Evolutionary conservation across 768 basidiomycete species (phyloP).

Genomic region (Trametes gibbosa): DNA sequence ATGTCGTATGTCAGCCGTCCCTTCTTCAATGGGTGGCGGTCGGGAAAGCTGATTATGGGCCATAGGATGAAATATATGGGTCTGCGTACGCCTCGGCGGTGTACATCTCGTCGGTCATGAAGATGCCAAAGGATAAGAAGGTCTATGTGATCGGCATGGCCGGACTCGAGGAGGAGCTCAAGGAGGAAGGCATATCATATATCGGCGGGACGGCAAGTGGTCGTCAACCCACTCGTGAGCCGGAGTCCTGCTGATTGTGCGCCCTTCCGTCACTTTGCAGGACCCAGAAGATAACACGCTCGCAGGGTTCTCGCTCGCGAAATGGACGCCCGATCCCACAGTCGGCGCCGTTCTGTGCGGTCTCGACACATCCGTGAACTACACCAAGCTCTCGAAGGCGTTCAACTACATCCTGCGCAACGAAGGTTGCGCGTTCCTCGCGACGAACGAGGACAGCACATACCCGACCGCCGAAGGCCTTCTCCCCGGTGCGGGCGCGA

Average conservation of each 20-base stretch:
- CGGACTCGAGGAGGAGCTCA: slow-evolving; percentile 91
- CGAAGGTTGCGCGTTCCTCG: slow-evolving; percentile 78
- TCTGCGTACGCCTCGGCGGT: slow-evolving; percentile 87
- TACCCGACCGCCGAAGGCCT: slow-evolving; percentile 73
- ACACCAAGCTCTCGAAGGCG: slow-evolving; percentile 92
- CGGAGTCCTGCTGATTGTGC: neutral
- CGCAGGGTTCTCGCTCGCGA: slow-evolving; percentile 59
- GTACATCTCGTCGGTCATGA: slow-evolving; percentile 85
- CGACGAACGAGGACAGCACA: slow-evolving; percentile 91
- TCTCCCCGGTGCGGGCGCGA: slow-evolving; percentile 82
- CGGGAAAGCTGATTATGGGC: too few species aligned
- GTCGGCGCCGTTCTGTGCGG: slow-evolving; percentile 96
- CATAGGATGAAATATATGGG: slow-evolving; percentile 92
- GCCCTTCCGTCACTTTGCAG: slow-evolving; percentile 37
- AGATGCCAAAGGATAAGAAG: slow-evolving; percentile 87
- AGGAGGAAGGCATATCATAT: slow-evolving; percentile 77
- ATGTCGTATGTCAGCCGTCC: slow-evolving; percentile 58
- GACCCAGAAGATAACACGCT: slow-evolving; percentile 83
- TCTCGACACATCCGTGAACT: slow-evolving; percentile 82
- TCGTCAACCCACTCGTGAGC: neutral
- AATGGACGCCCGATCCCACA: slow-evolving; percentile 71
- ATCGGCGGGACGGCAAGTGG: slow-evolving; percentile 79
- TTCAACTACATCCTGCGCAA: slow-evolving; percentile 86
- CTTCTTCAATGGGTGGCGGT: neutral
- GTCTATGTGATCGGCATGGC: slow-evolving; percentile 94